These are phyloP conservation scores for Geotrichum fermentans DNA, from an alignment of 1,139 yeast genomes.

Conservation along the genomic window DNA sequence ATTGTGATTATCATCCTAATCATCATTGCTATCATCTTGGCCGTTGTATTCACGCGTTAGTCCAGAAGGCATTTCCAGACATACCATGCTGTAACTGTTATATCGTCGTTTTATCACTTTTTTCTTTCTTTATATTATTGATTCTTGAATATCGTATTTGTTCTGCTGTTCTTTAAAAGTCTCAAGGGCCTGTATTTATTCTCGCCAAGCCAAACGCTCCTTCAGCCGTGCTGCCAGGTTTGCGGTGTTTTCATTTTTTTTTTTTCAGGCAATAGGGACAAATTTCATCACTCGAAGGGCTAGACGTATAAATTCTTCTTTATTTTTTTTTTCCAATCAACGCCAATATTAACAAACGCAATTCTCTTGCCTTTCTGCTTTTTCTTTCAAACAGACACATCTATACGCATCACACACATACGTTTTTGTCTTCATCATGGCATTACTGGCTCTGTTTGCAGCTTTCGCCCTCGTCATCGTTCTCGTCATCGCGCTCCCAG, in stretches of 20 bases:
- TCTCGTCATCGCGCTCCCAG: conserved; percentile 17
- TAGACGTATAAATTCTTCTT: neutral
- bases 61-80: no score
- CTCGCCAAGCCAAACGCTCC: no score
- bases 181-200: no score
- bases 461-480: conserved; percentile 11
- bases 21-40: conserved; percentile 60
- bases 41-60: conserved; percentile 4
- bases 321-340: neutral
- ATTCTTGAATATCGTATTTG: no score
- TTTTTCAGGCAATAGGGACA: neutral
- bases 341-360: no score
- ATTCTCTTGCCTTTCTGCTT: neutral
- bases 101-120: neutral
- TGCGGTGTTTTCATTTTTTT: no score
- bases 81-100: neutral
- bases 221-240: no score
- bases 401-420: no score
- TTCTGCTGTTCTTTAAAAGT: no score
- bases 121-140: neutral
- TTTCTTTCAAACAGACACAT: no score
- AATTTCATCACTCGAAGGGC: neutral
- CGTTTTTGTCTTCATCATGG: conserved; percentile 8
- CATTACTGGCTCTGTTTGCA: conserved; percentile 12
- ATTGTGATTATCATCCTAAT: conserved; percentile 61